Conservation (phyloP, 352 stramenopile genomes). For the Phytophthora brassicae region DNA sequence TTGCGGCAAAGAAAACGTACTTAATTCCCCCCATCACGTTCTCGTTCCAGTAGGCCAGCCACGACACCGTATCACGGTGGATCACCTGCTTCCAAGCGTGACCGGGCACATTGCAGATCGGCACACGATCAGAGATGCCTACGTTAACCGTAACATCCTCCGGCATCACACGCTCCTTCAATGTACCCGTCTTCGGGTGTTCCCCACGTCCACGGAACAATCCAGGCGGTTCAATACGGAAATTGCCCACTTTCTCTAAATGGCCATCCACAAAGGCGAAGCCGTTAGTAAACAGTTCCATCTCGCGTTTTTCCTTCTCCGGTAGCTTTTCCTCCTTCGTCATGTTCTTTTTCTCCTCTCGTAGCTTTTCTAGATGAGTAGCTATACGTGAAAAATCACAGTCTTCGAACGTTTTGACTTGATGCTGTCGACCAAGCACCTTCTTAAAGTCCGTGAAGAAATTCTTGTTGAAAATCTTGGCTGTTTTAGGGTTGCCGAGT, state of each 20-base stretch:
- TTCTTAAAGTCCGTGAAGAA: slow-evolving; percentile 96
- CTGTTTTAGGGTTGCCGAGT: slow-evolving; percentile 95
- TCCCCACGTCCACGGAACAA: slow-evolving; percentile 98
- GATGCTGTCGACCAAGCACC: slow-evolving; percentile 92
- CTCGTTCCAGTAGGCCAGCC: slow-evolving; percentile 97
- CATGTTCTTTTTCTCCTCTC: slow-evolving; percentile 94
- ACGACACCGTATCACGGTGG: slow-evolving; percentile 91
- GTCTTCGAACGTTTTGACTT: slow-evolving; percentile 95
- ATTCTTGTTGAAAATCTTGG: slow-evolving; percentile 99
- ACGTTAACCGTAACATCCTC: slow-evolving; percentile 98
- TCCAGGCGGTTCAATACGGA: slow-evolving; percentile 96
- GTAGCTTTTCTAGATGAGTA: slow-evolving; percentile 90
- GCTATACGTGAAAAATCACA: slow-evolving; percentile 97
- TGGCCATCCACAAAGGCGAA: slow-evolving; percentile 98
- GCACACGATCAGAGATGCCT: slow-evolving; percentile 89
- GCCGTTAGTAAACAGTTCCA: slow-evolving; percentile 93
- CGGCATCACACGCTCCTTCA: slow-evolving; percentile 96
- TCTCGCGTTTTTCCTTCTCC: slow-evolving; percentile 91
- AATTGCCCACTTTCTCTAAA: slow-evolving; percentile 98
- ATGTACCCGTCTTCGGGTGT: slow-evolving; percentile 98
- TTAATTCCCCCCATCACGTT: slow-evolving; percentile 99
- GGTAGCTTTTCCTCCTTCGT: slow-evolving; percentile 94
- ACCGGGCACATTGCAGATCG: slow-evolving; percentile 90
- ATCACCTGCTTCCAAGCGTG: slow-evolving; percentile 97
- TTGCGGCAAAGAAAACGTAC: slow-evolving; percentile 98